phyloP scores from a whole-genome alignment of 2,329 filamentous ascomycete genomes.

The Leptographium lundbergii region DNA sequence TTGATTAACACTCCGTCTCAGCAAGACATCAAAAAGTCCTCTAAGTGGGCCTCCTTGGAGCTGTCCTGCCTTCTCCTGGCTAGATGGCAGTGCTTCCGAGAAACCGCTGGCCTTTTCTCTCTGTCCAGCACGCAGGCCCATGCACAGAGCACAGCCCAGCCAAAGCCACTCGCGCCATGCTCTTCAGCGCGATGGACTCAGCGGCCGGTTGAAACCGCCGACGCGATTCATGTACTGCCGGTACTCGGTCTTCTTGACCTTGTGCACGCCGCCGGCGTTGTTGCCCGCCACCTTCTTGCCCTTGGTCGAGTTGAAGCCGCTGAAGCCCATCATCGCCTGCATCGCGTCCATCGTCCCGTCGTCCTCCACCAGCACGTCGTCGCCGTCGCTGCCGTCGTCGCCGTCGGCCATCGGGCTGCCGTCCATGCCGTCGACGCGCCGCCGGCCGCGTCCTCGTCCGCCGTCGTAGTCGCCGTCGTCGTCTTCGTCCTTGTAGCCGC shows the following conservation, averaged over 20 bases:
- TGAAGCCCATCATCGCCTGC: conserved; percentile 83
- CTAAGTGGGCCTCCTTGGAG: too few relatives aligned
- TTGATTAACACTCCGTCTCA: too few relatives aligned
- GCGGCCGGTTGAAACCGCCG: conserved; percentile 69
- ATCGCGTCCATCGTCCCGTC: conserved; percentile 63
- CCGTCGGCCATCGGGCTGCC: not conserved
- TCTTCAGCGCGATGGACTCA: conserved; percentile 41
- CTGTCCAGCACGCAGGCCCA: not conserved
- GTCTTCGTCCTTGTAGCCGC: conserved; percentile 20
- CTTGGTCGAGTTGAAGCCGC: conserved; percentile 75
- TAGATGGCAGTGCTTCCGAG: too few relatives aligned
- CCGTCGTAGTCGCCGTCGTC: not conserved
- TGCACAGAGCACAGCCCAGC: too few relatives aligned
- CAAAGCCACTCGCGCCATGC: not conserved
- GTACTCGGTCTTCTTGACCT: conserved; percentile 91
- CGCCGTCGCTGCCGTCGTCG: conserved; percentile 17
- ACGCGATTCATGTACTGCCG: conserved; percentile 91
- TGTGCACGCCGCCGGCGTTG: conserved; percentile 66
- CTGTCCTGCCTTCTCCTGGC: too few relatives aligned
- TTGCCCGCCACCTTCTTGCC: conserved; percentile 83
- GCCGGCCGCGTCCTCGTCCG: not conserved
- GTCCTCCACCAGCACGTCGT: conserved; percentile 39
- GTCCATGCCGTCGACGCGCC: not conserved
- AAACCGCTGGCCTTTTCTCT: too few relatives aligned
- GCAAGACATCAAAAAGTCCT: too few relatives aligned